Conservation (phyloP, 352 stramenopile species). For the Pythium insidiosum region DNA sequence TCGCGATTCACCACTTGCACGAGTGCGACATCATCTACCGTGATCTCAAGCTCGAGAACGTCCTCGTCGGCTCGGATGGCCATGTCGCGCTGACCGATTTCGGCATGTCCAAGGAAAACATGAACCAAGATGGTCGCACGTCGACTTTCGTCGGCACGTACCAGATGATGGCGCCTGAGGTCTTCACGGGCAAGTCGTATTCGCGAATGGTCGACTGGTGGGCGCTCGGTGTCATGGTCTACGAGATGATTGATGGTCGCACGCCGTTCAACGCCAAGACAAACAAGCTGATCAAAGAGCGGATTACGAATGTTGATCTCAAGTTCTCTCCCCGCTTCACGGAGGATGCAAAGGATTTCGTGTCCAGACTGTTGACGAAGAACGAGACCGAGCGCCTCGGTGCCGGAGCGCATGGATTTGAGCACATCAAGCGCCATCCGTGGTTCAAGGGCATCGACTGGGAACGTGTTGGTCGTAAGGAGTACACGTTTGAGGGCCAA, state of each 20-base stretch:
- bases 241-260: constrained; percentile 84
- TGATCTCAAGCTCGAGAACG: constrained; percentile 98
- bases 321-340: constrained; percentile 79
- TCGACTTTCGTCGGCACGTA: constrained; percentile 90
- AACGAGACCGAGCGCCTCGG: constrained; percentile 90
- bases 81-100: constrained; percentile 99
- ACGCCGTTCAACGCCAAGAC: constrained; percentile 86
- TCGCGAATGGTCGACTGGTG: constrained; percentile 86
- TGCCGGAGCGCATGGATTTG: constrained; percentile 78
- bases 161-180: constrained; percentile 90
- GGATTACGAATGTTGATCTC: constrained; percentile 76
- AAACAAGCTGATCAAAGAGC: constrained; percentile 80
- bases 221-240: constrained; percentile 82
- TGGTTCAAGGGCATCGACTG: constrained; percentile 87
- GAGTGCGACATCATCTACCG: constrained; percentile 95
- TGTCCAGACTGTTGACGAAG: constrained; percentile 90
- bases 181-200: constrained; percentile 86
- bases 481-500: constrained; percentile 60
- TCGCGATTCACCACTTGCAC: constrained; percentile 94
- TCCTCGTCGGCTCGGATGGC: constrained; percentile 93
- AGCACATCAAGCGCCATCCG: constrained; percentile 81
- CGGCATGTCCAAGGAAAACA: constrained; percentile 98
- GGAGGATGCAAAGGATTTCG: constrained; percentile 79
- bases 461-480: constrained; percentile 54
- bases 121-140: constrained; percentile 74